Conservation (phyloP, 2,329 filamentous ascomycete genomes). For the Diplodia mutila region DNA sequence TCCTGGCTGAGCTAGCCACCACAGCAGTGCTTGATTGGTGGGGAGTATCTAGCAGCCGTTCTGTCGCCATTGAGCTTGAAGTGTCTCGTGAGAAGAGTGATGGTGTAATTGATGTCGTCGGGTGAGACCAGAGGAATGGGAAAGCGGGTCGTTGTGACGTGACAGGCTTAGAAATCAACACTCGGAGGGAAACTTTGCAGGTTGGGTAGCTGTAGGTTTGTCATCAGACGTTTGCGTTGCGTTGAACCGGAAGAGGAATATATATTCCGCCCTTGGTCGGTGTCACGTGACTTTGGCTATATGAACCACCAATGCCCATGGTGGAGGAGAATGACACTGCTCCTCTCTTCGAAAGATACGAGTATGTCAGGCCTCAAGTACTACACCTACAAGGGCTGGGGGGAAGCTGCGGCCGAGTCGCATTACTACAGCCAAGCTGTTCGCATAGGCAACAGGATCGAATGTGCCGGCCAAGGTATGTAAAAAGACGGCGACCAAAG, state of each 20-base stretch:
- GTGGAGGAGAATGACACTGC: no score
- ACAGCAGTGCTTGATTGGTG: neutral
- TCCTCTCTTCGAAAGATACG: no score
- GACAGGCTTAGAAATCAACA: neutral
- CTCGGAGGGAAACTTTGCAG: neutral
- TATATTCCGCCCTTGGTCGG: conserved; percentile 11
- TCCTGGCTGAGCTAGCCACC: neutral
- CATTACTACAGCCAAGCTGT: no score
- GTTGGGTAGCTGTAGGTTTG: neutral
- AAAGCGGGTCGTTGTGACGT: no score
- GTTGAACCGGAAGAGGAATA: conserved; percentile 1
- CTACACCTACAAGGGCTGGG: no score
- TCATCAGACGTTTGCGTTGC: neutral
- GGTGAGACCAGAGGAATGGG: neutral
- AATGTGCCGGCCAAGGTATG: no score
- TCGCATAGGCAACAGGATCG: no score
- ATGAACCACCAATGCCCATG: no score
- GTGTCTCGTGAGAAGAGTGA: neutral
- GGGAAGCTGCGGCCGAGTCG: no score
- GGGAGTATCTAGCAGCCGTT: neutral
- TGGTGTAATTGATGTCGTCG: neutral
- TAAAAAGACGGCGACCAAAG: no score
- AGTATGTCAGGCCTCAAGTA: no score
- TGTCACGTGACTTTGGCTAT: neutral
- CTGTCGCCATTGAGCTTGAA: neutral